Base-by-base conservation (phyloP, 2,329 filamentous ascomycete species). In the Tolypocladium sp. region DNA sequence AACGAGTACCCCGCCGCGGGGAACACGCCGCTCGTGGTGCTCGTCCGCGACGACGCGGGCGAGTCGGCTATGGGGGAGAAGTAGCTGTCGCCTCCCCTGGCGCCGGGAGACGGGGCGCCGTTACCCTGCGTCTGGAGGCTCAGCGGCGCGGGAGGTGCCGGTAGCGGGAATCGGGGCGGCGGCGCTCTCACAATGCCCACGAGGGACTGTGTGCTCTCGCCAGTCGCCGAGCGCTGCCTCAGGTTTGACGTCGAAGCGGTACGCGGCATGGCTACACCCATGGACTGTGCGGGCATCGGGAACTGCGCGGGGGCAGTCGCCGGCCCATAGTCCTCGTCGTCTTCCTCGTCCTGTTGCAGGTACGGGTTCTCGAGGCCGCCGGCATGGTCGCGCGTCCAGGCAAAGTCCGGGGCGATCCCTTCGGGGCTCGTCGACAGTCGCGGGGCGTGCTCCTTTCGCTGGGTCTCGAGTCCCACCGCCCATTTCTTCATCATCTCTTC, bases 401-500 rank as follows among this genome's bases (percentile, higher is more conserved):
- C 83, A 69, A 97, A 96, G 63, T 93, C 88, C 9, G 88, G 86
- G 0, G 87, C 83, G 1, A 76, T 60, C 56, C 79, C 72, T n/a
- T 82, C 77, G 3, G 79, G 73, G 67, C 73, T 78, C 35, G 71
- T 63, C 20, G 76, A 73, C 67, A 81, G 54, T 70, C 83, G 71
- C 63, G 82, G 70, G 62, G 80, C 72, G 67, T 84, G 80, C 70
- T 80, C 76, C 78, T 86, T 85, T 61, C 91, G 82, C 73, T 96
- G 92, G 2, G 77, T 80, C 64, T 96, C 90, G 33, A 97, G 85
- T 46, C 90, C 86, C 10, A 79, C 79, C 35, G 89, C 88, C 94
- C 94, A 99, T 70, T 93, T 96, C 74, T 89, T 92, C 87, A 97
- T 92, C 17, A 82, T 86, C 65, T 96, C 92, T 72, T 99, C 94